These are phyloP conservation scores for Syzygium aromaticum DNA, from an alignment of 345 rosid species.

Conservation along the genomic window DNA sequence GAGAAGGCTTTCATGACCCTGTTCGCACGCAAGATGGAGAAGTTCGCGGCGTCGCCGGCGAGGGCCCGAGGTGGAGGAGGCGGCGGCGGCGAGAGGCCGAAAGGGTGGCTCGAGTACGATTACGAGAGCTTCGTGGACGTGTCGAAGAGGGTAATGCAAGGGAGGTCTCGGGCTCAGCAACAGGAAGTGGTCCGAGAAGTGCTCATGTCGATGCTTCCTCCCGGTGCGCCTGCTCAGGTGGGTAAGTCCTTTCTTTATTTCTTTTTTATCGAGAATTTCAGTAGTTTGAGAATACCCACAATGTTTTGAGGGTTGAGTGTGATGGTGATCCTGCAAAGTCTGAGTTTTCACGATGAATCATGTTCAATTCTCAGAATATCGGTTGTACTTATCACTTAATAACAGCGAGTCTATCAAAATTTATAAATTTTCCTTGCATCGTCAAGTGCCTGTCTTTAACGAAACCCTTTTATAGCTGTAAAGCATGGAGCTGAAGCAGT, in stretches of 20 bases:
- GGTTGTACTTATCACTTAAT: not conserved
- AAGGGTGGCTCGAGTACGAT: constrained; percentile 49
- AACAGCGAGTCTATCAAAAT: not conserved
- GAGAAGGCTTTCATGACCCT: constrained; percentile 81
- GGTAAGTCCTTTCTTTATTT: not conserved
- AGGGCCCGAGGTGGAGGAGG: not conserved
- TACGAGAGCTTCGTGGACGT: constrained; percentile 83
- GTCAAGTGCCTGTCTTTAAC: not conserved
- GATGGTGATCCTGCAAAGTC: not conserved
- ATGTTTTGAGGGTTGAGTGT: not conserved
- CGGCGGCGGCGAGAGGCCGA: constrained; percentile 10
- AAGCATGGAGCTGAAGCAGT: not conserved
- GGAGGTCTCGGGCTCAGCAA: constrained; percentile 62
- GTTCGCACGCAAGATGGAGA: constrained; percentile 87
- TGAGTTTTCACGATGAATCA: not conserved
- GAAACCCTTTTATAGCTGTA: not conserved
- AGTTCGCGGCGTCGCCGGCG: constrained; percentile 39
- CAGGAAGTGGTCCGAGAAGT: constrained; percentile 87
- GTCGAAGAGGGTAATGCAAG: constrained; percentile 79
- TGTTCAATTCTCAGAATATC: not conserved
- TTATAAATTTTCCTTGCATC: not conserved
- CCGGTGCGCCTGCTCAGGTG: constrained; percentile 91
- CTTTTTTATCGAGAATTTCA: not conserved
- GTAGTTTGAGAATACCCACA: not conserved
- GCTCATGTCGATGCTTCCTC: constrained; percentile 90